These are phyloP conservation scores for Fusarium brevicatenulatum DNA, from an alignment of 2,329 filamentous ascomycete genomes.

Conservation along the genomic window DNA sequence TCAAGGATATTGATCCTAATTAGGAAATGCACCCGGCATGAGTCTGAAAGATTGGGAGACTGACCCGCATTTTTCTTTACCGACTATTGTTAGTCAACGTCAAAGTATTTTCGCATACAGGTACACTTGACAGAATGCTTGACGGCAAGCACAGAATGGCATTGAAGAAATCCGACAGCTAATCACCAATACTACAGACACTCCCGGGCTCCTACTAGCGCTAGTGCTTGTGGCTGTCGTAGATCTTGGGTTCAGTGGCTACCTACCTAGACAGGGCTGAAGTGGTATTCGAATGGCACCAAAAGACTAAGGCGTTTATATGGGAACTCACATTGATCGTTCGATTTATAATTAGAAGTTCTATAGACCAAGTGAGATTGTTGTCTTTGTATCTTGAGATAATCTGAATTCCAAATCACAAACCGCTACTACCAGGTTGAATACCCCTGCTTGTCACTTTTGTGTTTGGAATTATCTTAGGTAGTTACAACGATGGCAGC, in stretches of 20 bases:
- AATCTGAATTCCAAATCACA: background rate
- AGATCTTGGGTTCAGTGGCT: background rate
- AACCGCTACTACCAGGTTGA: background rate
- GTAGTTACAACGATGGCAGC: background rate
- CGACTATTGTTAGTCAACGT: slow-evolving; percentile 13
- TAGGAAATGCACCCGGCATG: slow-evolving; percentile 18
- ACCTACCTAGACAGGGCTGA: background rate
- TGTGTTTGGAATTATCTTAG: background rate
- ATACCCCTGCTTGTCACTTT: background rate
- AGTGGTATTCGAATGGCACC: background rate
- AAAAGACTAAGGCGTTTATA: background rate
- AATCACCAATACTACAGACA: background rate
- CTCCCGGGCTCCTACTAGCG: background rate
- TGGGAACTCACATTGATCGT: background rate
- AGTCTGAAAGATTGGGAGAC: background rate
- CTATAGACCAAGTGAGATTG: background rate
- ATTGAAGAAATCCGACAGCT: background rate
- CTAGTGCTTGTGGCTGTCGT: background rate
- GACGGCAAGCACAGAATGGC: background rate
- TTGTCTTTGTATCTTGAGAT: background rate
- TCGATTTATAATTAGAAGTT: background rate
- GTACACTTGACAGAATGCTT: background rate
- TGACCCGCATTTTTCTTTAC: slow-evolving; percentile 1
- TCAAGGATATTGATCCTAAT: slow-evolving; percentile 9
- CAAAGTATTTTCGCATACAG: slow-evolving; percentile 9